phyloP scores from a whole-genome alignment of 2,329 filamentous ascomycete species.

The Trichoderma simmonsii region DNA sequence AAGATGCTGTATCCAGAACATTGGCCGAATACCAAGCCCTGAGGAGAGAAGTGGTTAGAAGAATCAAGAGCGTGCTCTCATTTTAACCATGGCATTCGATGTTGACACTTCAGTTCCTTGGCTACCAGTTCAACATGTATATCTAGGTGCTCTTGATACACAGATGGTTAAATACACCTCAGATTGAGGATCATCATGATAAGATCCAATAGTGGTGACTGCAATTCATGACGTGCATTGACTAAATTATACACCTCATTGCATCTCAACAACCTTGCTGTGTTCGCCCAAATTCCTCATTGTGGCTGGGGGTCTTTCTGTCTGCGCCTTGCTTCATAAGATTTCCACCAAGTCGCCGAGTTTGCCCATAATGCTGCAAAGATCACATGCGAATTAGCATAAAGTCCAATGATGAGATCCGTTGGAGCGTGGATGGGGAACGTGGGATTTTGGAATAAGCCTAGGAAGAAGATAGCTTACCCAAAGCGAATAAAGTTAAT shows the following conservation, averaged over 20 bases:
- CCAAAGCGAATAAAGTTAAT: not conserved
- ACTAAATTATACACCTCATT: not conserved
- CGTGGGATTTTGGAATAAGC: not conserved
- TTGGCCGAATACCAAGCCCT: slow-evolving; percentile 30
- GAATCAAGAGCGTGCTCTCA: slow-evolving; percentile 27
- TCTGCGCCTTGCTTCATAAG: not conserved
- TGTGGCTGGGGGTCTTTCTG: not conserved
- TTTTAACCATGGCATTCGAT: not conserved
- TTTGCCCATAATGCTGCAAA: not conserved
- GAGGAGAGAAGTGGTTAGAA: slow-evolving; percentile 30
- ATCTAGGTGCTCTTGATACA: not conserved
- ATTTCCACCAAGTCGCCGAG: not conserved
- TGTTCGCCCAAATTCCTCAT: not conserved
- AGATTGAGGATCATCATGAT: not conserved
- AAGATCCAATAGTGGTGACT: not conserved
- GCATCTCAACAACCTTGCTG: not conserved
- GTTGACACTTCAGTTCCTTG: not conserved
- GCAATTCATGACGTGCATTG: not conserved
- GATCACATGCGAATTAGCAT: not conserved
- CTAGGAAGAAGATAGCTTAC: not conserved
- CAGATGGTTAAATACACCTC: not conserved
- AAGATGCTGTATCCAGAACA: slow-evolving; percentile 35
- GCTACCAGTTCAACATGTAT: not conserved
- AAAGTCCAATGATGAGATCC: not conserved
- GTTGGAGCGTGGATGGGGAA: not conserved